A percentile compares a stretch with the other conserved stretches of the same genome.
Conservation (phyloP, 108 stramenopile genomes). For the Discostella stelligeroides region DNA sequence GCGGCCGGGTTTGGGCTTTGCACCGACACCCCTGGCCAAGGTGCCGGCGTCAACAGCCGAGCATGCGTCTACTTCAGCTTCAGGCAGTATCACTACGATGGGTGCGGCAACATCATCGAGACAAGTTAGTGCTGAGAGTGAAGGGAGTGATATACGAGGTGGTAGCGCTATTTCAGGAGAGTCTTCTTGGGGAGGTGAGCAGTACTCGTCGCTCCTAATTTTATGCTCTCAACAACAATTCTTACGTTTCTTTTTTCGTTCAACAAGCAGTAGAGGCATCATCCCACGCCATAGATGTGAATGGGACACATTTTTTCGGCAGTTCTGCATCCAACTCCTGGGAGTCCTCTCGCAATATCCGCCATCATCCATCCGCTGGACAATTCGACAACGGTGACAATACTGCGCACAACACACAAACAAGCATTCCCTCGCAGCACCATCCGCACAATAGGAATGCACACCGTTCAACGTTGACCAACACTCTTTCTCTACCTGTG, state of each 20-base stretch:
- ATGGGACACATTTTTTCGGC: constrained; percentile 46
- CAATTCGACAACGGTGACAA: constrained; percentile 1
- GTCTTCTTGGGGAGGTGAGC: constrained; percentile 31
- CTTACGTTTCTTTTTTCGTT: neutral
- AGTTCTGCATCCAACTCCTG: constrained; percentile 14
- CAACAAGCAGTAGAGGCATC: constrained; percentile 14
- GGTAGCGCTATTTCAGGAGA: neutral
- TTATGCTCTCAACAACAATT: neutral
- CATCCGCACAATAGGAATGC: constrained; percentile 26
- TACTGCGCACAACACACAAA: constrained; percentile 51
- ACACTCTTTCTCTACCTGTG: constrained; percentile 58
- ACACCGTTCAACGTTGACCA: constrained; percentile 53
- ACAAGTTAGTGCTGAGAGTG: constrained; percentile 15
- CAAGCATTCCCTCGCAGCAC: constrained; percentile 26
- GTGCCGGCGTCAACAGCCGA: too few species aligned
- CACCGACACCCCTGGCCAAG: neutral
- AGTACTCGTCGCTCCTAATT: neutral
- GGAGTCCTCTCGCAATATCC: constrained; percentile 17
- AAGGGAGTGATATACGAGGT: neutral
- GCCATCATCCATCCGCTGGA: constrained; percentile 4
- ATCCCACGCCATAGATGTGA: constrained; percentile 40
- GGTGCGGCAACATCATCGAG: neutral
- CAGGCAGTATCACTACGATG: neutral
- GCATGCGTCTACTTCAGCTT: neutral
- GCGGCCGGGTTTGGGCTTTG: constrained; percentile 40